Base-by-base conservation (phyloP, 345 rosid species). In the Linum lewisii region DNA sequence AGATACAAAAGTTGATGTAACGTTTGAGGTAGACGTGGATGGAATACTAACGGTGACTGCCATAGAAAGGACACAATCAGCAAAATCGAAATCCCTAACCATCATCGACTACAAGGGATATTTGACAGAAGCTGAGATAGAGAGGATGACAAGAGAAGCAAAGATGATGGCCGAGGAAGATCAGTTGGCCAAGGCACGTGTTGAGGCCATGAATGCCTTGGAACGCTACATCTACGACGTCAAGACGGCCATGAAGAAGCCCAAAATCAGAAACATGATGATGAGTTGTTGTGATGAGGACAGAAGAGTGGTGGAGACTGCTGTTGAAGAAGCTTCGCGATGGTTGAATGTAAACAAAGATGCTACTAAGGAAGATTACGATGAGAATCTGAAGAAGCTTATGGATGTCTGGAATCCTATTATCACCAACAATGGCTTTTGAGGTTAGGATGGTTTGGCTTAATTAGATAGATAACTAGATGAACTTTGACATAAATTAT, bases 161-260 rank as follows among this genome's bases (percentile, higher is more conserved):
- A 82, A 81, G 73, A 69, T 71, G 51, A 74, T 73, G 21, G 86
- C 80, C 0, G 84, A 81, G 44, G 84, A 77, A 55, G 92, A 82
- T 51, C 71, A 57, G 64, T 64, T 49, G 21, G 47, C 66, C 34
- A 76, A 53, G 38, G 93, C 79, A 26, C 76, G 60, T 79, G 66
- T 85, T 44, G 82, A 85, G 21, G 67, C 84, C 0, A 74, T 73
- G 74, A 79, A 81, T 79, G 77, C 75, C 64, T 63, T 79, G 15
- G 88, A 85, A 61, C 72, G 74, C 18, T 79, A 77, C 59, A 52
- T 82, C 0, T 77, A 79, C 71, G 77, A 67, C 73, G 73, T 77
- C 82, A 78, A 69, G 69, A 71, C 72, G 63, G 61, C 76, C 19
- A 15, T 77, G 23, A 51, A 26, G 0, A 58, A 78, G 74, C 38